Evolutionary conservation across 2,329 filamentous ascomycete genomes (phyloP).

Genomic region (Cadophora luteo-olivacea): DNA sequence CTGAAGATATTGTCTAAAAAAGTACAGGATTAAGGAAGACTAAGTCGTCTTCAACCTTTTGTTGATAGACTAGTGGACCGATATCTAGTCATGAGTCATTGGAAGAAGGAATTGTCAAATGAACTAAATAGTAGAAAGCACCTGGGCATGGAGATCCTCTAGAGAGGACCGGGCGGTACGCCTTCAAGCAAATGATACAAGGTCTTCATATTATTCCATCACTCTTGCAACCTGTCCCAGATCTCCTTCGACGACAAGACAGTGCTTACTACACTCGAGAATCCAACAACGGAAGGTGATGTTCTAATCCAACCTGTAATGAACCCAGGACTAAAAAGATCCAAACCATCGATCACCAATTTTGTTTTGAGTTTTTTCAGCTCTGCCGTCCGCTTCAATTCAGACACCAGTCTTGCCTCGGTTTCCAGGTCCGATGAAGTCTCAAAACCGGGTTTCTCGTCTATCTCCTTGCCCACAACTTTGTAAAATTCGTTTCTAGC

Average conservation of each 20-base stretch:
- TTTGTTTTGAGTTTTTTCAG: constrained; percentile 51
- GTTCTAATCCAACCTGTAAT: constrained; percentile 66
- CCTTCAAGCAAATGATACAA: background rate
- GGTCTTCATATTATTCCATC: constrained; percentile 30
- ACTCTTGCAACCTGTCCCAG: constrained; percentile 58
- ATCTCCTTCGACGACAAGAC: constrained; percentile 64
- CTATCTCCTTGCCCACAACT: background rate
- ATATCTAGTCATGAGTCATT: background rate
- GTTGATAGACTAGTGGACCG: background rate
- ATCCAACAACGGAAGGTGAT: constrained; percentile 58
- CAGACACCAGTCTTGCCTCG: background rate
- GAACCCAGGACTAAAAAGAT: constrained; percentile 66
- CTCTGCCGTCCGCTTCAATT: constrained; percentile 33
- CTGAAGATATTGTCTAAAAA: constrained; percentile 24
- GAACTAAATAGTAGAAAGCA: background rate
- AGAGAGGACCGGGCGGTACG: background rate
- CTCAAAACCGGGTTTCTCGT: constrained; percentile 38
- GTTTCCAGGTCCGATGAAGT: constrained; percentile 36
- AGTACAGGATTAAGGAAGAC: background rate
- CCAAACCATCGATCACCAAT: constrained; percentile 63
- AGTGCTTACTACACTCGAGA: constrained; percentile 67
- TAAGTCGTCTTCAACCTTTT: background rate
- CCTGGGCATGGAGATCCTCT: background rate
- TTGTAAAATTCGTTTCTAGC: background rate
- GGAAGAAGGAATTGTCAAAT: background rate